Percentiles rank a stretch among this genome's conserved stretches.
These are phyloP conservation scores for Penicillium sp. DNA, from an alignment of 2,329 filamentous ascomycete genomes.

Conservation along the genomic window DNA sequence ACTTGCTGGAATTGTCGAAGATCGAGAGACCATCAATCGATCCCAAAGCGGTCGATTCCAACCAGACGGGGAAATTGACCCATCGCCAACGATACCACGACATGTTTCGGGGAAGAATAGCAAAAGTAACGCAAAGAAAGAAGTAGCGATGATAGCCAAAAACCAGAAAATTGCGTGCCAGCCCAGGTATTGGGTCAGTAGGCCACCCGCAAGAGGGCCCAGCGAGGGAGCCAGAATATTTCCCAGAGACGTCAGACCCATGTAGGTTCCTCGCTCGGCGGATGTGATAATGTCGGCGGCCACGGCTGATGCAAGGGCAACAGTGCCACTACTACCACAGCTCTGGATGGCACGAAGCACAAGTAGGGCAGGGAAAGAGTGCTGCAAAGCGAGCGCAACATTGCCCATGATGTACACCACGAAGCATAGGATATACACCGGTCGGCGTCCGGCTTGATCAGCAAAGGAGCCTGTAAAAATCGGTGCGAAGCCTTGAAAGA, in stretches of 20 bases:
- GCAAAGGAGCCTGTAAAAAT: constrained; percentile 51
- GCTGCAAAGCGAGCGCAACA: constrained; percentile 42
- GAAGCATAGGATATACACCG: constrained; percentile 51
- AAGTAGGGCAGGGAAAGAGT: constrained; percentile 40
- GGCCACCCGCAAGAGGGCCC: constrained; percentile 56
- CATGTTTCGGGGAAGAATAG: constrained; percentile 40
- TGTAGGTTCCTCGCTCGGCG: constrained; percentile 44
- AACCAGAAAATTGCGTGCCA: constrained; percentile 59
- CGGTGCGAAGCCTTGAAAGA: constrained; percentile 55
- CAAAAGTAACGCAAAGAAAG: constrained; percentile 26
- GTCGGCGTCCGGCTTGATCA: constrained; percentile 50
- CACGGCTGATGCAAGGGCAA: constrained; percentile 44
- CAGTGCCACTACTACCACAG: constrained; percentile 43
- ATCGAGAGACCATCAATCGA: neutral
- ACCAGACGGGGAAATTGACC: constrained; percentile 26
- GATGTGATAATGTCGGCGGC: constrained; percentile 45
- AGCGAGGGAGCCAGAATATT: constrained; percentile 49
- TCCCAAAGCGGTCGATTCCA: constrained; percentile 34
- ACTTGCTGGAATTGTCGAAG: neutral
- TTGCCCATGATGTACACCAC: constrained; percentile 46
- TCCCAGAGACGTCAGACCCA: constrained; percentile 38
- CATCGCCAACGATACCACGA: constrained; percentile 38
- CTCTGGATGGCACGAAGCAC: constrained; percentile 43
- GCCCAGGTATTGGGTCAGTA: constrained; percentile 49
- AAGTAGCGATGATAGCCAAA: constrained; percentile 45